phyloP scores from a whole-genome alignment of 148 eudicot genomes.

The Bassia scoparia region DNA sequence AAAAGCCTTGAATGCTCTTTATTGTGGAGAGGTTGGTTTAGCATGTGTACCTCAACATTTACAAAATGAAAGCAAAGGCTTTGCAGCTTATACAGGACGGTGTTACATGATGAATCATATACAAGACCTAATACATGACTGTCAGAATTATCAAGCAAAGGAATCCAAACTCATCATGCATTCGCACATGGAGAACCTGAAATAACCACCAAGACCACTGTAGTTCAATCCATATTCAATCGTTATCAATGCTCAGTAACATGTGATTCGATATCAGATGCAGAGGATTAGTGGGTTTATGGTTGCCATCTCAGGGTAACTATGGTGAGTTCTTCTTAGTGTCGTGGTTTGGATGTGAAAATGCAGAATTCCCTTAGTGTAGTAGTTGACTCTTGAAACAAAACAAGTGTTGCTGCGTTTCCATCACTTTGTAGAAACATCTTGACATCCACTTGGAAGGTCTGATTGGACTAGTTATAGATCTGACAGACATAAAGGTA shows the following conservation, averaged over 20 bases:
- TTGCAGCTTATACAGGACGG: not conserved
- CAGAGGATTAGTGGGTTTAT: not conserved
- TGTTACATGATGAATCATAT: not conserved
- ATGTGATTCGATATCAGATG: not conserved
- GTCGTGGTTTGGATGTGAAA: too few relatives aligned
- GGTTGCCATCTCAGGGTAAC: not conserved
- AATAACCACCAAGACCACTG: not conserved
- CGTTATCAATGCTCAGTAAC: not conserved
- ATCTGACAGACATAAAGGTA: not conserved
- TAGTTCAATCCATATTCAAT: not conserved
- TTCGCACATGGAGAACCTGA: not conserved
- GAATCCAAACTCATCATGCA: not conserved
- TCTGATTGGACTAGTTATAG: too few relatives aligned
- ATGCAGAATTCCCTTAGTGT: too few relatives aligned
- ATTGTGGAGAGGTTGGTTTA: not conserved
- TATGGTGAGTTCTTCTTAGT: too few relatives aligned
- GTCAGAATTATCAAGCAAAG: too few relatives aligned
- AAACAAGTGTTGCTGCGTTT: too few relatives aligned
- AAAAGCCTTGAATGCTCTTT: not conserved
- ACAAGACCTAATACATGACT: too few relatives aligned
- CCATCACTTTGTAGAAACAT: too few relatives aligned
- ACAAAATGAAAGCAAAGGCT: not conserved
- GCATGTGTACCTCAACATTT: too few relatives aligned
- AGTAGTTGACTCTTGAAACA: too few relatives aligned
- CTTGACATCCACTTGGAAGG: too few relatives aligned